These are phyloP conservation scores for Xeromyces bisporus DNA, from an alignment of 495 filamentous ascomycete genomes.

Conservation along the genomic window DNA sequence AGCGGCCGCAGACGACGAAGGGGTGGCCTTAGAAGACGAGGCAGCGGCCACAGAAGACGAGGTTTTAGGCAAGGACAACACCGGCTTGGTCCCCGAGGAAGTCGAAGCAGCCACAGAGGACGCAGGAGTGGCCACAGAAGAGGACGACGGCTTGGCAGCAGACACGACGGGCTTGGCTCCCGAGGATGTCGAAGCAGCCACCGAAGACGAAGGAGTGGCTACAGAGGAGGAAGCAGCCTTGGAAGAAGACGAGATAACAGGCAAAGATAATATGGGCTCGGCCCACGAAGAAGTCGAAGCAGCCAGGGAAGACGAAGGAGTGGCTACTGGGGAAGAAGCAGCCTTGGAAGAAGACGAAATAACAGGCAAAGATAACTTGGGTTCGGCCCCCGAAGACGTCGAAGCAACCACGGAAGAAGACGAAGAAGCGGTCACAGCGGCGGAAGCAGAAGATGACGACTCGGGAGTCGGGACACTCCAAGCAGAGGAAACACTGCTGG, in stretches of 20 bases:
- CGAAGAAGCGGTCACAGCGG: slow-evolving; percentile 2
- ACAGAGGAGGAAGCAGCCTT: background rate
- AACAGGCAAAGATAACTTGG: slow-evolving; percentile 1
- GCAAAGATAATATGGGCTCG: too few species aligned
- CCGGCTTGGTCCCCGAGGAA: too few species aligned
- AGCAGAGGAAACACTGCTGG: slow-evolving; percentile 6
- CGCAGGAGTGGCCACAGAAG: background rate
- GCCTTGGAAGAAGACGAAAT: background rate
- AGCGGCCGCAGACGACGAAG: background rate
- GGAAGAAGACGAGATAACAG: background rate
- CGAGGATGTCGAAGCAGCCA: background rate
- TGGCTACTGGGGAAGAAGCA: slow-evolving; percentile 1
- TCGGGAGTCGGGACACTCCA: slow-evolving; percentile 8
- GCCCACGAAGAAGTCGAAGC: background rate
- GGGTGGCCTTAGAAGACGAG: background rate
- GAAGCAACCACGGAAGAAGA: slow-evolving; percentile 3
- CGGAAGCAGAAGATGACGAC: slow-evolving; percentile 2
- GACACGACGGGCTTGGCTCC: too few species aligned
- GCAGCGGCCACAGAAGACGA: too few species aligned
- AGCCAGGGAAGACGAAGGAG: slow-evolving; percentile 1
- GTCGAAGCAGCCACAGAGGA: background rate
- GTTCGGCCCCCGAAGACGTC: background rate
- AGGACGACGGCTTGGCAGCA: background rate
- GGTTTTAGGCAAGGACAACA: background rate
- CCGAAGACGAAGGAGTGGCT: slow-evolving; percentile 1